A percentile compares a stretch with the other conserved stretches of the same genome.
phyloP scores from a whole-genome alignment of 306 rosid genomes.

The Trifolium fragiferum region DNA sequence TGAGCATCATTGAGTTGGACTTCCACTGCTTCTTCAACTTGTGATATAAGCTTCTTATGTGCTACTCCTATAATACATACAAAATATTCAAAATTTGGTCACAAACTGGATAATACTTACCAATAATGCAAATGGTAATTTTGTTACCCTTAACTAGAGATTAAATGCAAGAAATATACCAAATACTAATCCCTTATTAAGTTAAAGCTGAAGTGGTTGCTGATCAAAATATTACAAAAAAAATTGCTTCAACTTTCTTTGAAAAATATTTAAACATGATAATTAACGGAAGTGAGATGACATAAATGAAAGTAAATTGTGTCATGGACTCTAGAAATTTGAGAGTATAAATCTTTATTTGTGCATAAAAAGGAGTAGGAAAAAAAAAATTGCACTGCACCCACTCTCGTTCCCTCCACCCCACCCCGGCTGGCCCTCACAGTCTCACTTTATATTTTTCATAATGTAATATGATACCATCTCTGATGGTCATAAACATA shows the following conservation, averaged over 20 bases:
- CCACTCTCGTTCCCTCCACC: not conserved
- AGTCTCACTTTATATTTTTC: not conserved
- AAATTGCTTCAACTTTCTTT: conserved; percentile 10
- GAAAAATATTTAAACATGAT: not conserved
- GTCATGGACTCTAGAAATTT: not conserved
- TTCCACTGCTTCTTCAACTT: conserved; percentile 76
- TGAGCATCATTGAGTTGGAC: conserved; percentile 73
- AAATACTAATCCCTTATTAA: not conserved
- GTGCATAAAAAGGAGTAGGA: not conserved
- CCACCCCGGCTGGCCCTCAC: not conserved
- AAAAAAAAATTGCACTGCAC: not conserved
- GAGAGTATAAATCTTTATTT: conserved; percentile 1
- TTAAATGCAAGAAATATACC: conserved; percentile 20
- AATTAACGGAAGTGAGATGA: conserved; percentile 16
- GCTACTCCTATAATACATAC: conserved; percentile 64
- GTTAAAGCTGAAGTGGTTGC: not conserved
- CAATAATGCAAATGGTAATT: conserved; percentile 29
- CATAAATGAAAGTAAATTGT: conserved; percentile 17
- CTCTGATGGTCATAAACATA: conserved; percentile 16
- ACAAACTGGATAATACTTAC: conserved; percentile 19
- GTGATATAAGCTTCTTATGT: conserved; percentile 71
- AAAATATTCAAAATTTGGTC: conserved; percentile 29
- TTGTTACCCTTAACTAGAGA: not conserved
- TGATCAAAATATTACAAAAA: conserved; percentile 26
- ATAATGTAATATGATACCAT: conserved; percentile 3